Conservation (phyloP, 345 rosid genomes). For the Hevea brasiliensis region DNA sequence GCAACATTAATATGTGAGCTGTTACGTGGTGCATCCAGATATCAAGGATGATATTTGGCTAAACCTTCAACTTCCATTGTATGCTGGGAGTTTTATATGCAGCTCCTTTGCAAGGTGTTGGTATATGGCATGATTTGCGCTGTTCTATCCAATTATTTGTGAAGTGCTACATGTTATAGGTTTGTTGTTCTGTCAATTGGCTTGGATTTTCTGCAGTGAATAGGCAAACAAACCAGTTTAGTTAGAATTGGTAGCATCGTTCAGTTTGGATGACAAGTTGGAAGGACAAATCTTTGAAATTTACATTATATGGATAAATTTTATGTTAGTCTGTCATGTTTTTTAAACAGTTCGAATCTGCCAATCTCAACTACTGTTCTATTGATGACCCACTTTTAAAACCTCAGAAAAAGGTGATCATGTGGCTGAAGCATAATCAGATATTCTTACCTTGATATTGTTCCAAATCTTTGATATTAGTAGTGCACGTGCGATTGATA, state of each 20-base stretch:
- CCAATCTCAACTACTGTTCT: no score
- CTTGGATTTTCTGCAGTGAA: background rate
- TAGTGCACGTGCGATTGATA: no score
- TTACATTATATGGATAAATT: no score
- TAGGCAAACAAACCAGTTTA: background rate
- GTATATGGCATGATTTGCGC: background rate
- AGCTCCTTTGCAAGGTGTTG: background rate
- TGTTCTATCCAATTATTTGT: background rate
- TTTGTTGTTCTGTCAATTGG: background rate
- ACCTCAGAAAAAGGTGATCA: no score
- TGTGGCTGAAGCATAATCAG: no score
- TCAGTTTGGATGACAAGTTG: constrained; percentile 13
- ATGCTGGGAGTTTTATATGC: background rate
- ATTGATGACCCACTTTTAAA: no score
- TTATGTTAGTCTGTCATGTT: no score
- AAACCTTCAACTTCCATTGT: background rate
- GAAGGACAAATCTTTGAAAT: constrained; percentile 3
- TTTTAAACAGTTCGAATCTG: no score
- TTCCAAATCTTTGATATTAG: no score
- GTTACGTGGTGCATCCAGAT: background rate
- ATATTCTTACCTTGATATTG: no score
- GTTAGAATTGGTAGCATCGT: background rate
- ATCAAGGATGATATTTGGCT: background rate
- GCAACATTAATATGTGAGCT: background rate
- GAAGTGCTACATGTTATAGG: background rate